A percentile compares a stretch with the other conserved stretches of the same genome.
These are phyloP conservation scores for Chlorella sorokiniana DNA, from an alignment of 139 green algal species.

Conservation along the genomic window DNA sequence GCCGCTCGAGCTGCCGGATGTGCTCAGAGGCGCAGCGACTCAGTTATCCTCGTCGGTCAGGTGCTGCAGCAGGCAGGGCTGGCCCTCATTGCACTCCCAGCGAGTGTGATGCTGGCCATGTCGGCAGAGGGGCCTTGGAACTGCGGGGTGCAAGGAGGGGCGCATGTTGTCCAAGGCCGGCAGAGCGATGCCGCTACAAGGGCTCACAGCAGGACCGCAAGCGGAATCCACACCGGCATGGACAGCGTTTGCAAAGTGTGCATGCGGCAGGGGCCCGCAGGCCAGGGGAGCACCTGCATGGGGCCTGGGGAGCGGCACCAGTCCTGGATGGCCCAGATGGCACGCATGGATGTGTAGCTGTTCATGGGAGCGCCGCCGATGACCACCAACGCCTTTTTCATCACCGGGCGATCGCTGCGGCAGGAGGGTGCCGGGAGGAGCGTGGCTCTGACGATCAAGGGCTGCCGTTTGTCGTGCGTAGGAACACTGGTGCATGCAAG, in stretches of 20 bases:
- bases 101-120: conserved; percentile 58
- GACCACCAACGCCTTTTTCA: conserved; percentile 60
- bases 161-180: neutral
- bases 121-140: conserved; percentile 49
- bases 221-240: too few relatives aligned
- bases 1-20: too few relatives aligned
- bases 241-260: too few relatives aligned
- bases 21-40: neutral
- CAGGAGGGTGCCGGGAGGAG: neutral
- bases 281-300: conserved; percentile 43
- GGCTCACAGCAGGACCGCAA: too few relatives aligned
- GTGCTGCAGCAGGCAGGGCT: conserved; percentile 21
- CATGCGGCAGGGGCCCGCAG: neutral
- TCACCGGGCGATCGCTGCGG: conserved; percentile 43
- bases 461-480: neutral
- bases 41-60: neutral
- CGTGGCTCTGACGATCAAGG: neutral
- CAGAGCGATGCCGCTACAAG: too few relatives aligned
- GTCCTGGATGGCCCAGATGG: conserved; percentile 63
- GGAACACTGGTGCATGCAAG: neutral
- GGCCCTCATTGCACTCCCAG: conserved; percentile 56
- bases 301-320: conserved; percentile 63
- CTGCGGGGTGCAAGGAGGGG: conserved; percentile 8
- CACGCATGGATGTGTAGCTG: conserved; percentile 49
- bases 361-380: conserved; percentile 54